A percentile compares a stretch with the other conserved stretches of the same genome.
These are phyloP conservation scores for Podila minutissima DNA, from an alignment of 192 early-diverging fungal species.

Conservation along the genomic window DNA sequence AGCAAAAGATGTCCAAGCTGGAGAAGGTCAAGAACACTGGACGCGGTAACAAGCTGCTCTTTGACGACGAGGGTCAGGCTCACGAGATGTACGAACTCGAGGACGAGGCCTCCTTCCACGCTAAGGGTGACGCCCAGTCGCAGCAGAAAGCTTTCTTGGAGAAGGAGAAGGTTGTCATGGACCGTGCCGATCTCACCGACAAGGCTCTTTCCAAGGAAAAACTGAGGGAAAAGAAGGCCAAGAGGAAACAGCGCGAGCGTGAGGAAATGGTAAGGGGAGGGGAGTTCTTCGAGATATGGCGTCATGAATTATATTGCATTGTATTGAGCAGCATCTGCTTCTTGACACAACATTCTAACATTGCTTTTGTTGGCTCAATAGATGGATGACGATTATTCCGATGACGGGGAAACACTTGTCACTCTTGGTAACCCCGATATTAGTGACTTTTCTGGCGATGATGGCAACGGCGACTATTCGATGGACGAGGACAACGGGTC, in stretches of 20 bases:
- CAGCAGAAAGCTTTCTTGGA: constrained; percentile 79
- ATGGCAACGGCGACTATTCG: constrained; percentile 21
- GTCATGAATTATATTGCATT: not conserved
- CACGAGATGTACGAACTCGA: constrained; percentile 83
- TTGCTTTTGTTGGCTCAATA: not conserved
- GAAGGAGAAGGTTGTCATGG: constrained; percentile 73
- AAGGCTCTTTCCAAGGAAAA: constrained; percentile 74
- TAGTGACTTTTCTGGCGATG: constrained; percentile 9
- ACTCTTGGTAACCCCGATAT: constrained; percentile 40
- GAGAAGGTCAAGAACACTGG: constrained; percentile 80
- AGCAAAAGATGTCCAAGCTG: constrained; percentile 65
- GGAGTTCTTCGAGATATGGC: not conserved
- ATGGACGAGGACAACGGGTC: constrained; percentile 19
- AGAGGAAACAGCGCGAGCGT: constrained; percentile 70
- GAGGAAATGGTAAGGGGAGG: constrained; percentile 51
- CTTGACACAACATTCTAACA: no score
- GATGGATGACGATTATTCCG: constrained; percentile 34
- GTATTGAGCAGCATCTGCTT: not conserved
- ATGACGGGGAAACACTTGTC: constrained; percentile 31
- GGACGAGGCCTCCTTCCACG: constrained; percentile 82
- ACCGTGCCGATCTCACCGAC: constrained; percentile 81
- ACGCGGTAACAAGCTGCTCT: constrained; percentile 79
- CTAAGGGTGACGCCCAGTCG: constrained; percentile 71
- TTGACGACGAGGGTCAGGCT: constrained; percentile 94
- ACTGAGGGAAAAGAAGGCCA: constrained; percentile 73